phyloP scores from a whole-genome alignment of 2,329 filamentous ascomycete genomes.

The Hymenoscyphus scutula region DNA sequence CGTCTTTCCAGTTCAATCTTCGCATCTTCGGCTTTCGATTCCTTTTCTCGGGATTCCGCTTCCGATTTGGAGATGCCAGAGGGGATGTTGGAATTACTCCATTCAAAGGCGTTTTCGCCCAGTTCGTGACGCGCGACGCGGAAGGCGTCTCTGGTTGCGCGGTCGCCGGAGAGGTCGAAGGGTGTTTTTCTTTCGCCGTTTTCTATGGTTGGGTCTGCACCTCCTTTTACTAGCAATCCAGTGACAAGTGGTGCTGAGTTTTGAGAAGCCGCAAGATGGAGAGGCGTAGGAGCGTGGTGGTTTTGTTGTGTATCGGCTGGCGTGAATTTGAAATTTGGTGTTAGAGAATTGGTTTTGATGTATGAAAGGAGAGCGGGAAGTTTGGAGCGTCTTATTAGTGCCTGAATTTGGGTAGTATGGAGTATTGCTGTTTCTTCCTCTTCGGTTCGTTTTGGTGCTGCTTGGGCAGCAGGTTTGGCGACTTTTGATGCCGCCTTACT shows the following conservation, averaged over 20 bases:
- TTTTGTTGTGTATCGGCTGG: slow-evolving; percentile 65
- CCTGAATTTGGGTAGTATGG: slow-evolving; percentile 86
- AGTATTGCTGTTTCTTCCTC: slow-evolving; percentile 79
- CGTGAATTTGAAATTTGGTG: slow-evolving; percentile 71
- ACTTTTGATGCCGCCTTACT: slow-evolving; percentile 40
- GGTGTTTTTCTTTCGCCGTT: slow-evolving; percentile 79
- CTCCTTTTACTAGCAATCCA: slow-evolving; percentile 72
- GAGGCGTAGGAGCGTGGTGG: slow-evolving; percentile 72
- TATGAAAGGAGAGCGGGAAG: slow-evolving; percentile 84
- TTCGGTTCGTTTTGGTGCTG: slow-evolving; percentile 64
- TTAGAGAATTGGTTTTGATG: slow-evolving; percentile 70
- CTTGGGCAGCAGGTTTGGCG: slow-evolving; percentile 45
- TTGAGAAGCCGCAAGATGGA: slow-evolving; percentile 82
- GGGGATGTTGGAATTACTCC: slow-evolving; percentile 74
- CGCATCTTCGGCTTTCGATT: slow-evolving; percentile 68
- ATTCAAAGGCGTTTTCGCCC: slow-evolving; percentile 74
- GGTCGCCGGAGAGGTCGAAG: slow-evolving; percentile 84
- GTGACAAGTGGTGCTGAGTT: slow-evolving; percentile 75
- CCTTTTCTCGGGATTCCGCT: slow-evolving; percentile 64
- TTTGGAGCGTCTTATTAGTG: slow-evolving; percentile 85
- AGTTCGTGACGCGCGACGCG: slow-evolving; percentile 80
- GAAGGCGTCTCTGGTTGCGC: slow-evolving; percentile 85
- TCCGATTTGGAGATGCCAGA: slow-evolving; percentile 67
- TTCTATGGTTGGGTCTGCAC: slow-evolving; percentile 67
- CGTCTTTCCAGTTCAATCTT: slow-evolving; percentile 69